Percentiles rank a stretch among this genome's conserved stretches.
Evolutionary conservation across 352 stramenopile species (phyloP).

Genomic region (Pythium folliculosum): DNA sequence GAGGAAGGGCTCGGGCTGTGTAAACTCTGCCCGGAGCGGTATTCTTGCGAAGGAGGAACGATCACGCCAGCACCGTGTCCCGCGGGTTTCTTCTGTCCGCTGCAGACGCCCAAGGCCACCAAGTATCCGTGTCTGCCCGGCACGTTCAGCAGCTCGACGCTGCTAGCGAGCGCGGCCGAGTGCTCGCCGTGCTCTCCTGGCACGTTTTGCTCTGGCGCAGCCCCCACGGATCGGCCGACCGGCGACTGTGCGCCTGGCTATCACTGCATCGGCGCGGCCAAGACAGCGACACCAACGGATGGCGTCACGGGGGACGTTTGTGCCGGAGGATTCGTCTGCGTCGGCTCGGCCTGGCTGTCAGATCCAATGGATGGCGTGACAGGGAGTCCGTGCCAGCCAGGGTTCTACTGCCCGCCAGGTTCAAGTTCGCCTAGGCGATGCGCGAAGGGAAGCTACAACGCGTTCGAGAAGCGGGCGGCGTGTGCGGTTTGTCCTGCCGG

Average conservation of each 20-base stretch:
- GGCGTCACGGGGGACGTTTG: constrained; percentile 51
- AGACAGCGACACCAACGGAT: constrained; percentile 42
- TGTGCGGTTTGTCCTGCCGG: constrained; percentile 63
- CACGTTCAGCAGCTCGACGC: constrained; percentile 53
- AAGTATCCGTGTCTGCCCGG: constrained; percentile 63
- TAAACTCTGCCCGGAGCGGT: constrained; percentile 72
- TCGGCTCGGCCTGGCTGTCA: constrained; percentile 53
- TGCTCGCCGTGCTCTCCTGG: constrained; percentile 66
- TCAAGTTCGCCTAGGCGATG: constrained; percentile 57
- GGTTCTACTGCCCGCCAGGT: constrained; percentile 69
- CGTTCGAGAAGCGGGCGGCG: constrained; percentile 38
- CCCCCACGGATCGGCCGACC: constrained; percentile 52
- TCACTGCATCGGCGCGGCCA: constrained; percentile 62
- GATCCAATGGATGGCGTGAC: constrained; percentile 57
- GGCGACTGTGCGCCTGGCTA: constrained; percentile 63
- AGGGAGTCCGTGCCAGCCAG: constrained; percentile 53
- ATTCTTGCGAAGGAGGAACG: constrained; percentile 58
- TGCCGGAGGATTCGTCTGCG: constrained; percentile 57
- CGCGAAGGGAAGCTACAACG: constrained; percentile 72
- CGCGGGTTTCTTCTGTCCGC: constrained; percentile 77
- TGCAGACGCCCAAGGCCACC: constrained; percentile 41
- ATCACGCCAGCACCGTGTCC: constrained; percentile 55
- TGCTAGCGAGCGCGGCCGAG: constrained; percentile 41
- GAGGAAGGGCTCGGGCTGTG: constrained; percentile 55
- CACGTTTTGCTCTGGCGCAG: constrained; percentile 73